These are phyloP conservation scores for Boletus pseudo-olivaceus DNA, from an alignment of 768 basidiomycete genomes.

Conservation along the genomic window DNA sequence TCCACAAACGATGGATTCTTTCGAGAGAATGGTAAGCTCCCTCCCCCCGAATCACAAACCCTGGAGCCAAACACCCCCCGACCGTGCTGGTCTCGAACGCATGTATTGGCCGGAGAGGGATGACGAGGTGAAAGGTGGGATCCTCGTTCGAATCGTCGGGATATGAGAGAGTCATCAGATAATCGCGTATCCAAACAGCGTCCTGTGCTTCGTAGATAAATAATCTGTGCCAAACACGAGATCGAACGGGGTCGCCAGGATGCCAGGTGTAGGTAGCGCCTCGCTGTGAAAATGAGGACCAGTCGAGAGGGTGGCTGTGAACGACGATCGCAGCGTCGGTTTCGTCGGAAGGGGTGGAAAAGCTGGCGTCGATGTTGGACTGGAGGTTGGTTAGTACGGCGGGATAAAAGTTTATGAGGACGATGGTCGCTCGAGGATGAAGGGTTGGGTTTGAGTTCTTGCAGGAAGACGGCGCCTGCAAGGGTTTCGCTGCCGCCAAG, in stretches of 20 bases:
- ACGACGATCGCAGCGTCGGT: conserved; percentile 13
- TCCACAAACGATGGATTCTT: conserved; percentile 55
- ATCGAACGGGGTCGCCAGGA: conserved; percentile 41
- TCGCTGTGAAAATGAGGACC: conserved; percentile 30
- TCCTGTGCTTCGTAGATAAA: conserved; percentile 52
- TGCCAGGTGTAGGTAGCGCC: conserved; percentile 1
- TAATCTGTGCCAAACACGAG: conserved; percentile 51
- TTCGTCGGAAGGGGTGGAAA: conserved; percentile 5
- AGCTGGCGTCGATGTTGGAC: conserved; percentile 41
- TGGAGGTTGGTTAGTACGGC: conserved; percentile 46
- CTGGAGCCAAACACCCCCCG: conserved; percentile 47
- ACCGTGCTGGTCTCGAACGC: conserved; percentile 53
- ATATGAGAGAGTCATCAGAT: conserved; percentile 34
- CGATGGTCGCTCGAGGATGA: conserved; percentile 23
- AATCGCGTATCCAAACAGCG: conserved; percentile 43
- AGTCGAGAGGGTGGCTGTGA: conserved; percentile 35
- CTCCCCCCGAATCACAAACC: neutral
- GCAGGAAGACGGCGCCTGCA: conserved; percentile 9
- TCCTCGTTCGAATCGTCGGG: conserved; percentile 8
- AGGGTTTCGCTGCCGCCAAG: conserved; percentile 36
- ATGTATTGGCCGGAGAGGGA: conserved; percentile 72
- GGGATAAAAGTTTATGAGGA: conserved; percentile 50
- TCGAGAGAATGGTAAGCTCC: conserved; percentile 49
- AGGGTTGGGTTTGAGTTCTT: neutral
- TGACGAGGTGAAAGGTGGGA: conserved; percentile 62